Percentiles rank a stretch among this genome's conserved stretches.
These are phyloP conservation scores for Fomitopsis palustris DNA, from an alignment of 1,284 basidiomycete genomes.

Conservation along the genomic window DNA sequence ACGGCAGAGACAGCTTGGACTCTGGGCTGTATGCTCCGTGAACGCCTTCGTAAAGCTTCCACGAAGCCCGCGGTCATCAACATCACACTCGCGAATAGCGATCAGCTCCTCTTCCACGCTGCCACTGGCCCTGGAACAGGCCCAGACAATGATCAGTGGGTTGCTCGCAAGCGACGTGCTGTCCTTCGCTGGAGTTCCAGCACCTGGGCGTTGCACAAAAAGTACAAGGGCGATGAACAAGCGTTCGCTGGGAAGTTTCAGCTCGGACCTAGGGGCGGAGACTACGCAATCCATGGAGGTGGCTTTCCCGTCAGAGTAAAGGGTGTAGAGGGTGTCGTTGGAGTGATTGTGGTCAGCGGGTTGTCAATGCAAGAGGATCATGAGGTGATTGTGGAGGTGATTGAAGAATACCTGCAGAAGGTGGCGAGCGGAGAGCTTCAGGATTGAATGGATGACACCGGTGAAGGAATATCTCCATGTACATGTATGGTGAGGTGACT, in stretches of 20 bases:
- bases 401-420: constrained; percentile 27
- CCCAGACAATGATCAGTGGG: constrained; percentile 33
- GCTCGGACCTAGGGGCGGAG: constrained; percentile 22
- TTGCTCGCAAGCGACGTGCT: constrained; percentile 32
- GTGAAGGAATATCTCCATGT: background rate
- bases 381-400: constrained; percentile 29
- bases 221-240: constrained; percentile 17
- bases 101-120: constrained; percentile 30
- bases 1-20: constrained; percentile 30
- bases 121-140: constrained; percentile 27
- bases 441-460: background rate
- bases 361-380: constrained; percentile 32
- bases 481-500: background rate
- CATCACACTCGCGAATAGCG: constrained; percentile 28
- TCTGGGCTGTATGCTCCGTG: constrained; percentile 28
- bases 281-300: constrained; percentile 32
- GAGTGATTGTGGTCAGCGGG: constrained; percentile 34
- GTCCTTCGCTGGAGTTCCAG: constrained; percentile 32
- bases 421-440: constrained; percentile 10
- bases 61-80: constrained; percentile 21
- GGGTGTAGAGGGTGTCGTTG: constrained; percentile 31
- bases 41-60: constrained; percentile 18
- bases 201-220: constrained; percentile 24
- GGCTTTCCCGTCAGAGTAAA: constrained; percentile 32
- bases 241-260: constrained; percentile 22